Evolutionary conservation across 495 filamentous ascomycete genomes (phyloP), one percentile per base, ranked within the genome.

Genomic region (Xylaria acuta): DNA sequence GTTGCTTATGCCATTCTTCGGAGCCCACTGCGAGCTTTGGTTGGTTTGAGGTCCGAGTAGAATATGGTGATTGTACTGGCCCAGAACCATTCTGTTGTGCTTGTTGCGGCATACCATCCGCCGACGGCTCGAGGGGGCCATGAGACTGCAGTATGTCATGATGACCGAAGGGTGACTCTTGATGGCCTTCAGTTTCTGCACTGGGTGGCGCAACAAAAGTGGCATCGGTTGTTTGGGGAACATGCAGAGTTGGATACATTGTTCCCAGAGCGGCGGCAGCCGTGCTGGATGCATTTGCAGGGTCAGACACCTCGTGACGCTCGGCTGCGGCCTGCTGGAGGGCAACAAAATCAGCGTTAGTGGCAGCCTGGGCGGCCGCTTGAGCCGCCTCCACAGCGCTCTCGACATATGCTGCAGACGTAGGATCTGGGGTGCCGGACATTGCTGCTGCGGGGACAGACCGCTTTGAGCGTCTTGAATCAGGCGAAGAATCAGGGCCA

Each of bases 1-100:
- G 90, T 72, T 97, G 90, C 81, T 95, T 96, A 82, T 99, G 96
- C 96, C 96, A 99, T 79, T 99, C 96, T 38, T 97, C 95, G 1
- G 94, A 95, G 8, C 96, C 96, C 34, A 99, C 96, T 8, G 92
- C 89, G 27, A 95, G 96, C 82, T 98, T 98, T 32, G 64, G 71
- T n/a, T 67, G 64, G 20, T 49, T 67, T n/a, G 75, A 76, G 7
- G 75, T 72, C 32, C 75, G 71, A 9, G 77, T 78, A 67, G 75
- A 18, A 41, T 79, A 80, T 69, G 75, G 65, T 41, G 60, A 76
- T 67, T 78, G 76, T 25, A 51, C 79, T 76, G 64, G 71, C 20
- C 63, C 75, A 43, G 79, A 74, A 25, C 81, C 78, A 43, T 80
- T 80, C 34, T 75, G 76, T 0, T 62, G 58, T 8, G 30, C n/a